These are phyloP conservation scores for Phytophthora quininea DNA, from an alignment of 352 stramenopile genomes.

Conservation along the genomic window DNA sequence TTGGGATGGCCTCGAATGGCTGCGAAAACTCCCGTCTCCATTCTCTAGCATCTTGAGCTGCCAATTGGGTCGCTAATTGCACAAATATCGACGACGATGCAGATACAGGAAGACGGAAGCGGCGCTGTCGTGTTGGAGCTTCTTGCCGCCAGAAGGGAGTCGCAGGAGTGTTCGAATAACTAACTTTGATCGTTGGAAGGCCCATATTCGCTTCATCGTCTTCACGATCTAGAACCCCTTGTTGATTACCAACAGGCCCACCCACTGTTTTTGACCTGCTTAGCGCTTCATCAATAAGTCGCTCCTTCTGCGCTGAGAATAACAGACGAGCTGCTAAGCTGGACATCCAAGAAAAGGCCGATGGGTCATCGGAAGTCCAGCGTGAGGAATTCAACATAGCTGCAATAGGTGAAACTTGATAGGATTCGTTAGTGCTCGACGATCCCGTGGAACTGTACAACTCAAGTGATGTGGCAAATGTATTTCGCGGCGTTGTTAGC, in stretches of 20 bases:
- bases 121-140: background rate
- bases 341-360: conserved; percentile 20
- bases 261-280: conserved; percentile 25
- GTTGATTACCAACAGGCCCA: conserved; percentile 7
- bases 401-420: conserved; percentile 28
- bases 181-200: conserved; percentile 25
- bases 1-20: conserved; percentile 46
- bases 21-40: conserved; percentile 36
- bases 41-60: conserved; percentile 28
- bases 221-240: conserved; percentile 18
- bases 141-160: conserved; percentile 32
- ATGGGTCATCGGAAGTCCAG: conserved; percentile 31
- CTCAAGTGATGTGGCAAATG: conserved; percentile 23
- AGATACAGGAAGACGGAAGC: conserved; percentile 2
- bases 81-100: conserved; percentile 25
- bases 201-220: conserved; percentile 10
- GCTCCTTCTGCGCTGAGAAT: conserved; percentile 50
- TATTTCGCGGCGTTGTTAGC: conserved; percentile 37
- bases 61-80: conserved; percentile 34
- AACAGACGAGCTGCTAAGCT: conserved; percentile 26
- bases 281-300: conserved; percentile 39
- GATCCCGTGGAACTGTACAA: background rate
- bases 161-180: conserved; percentile 3
- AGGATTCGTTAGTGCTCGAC: conserved; percentile 8
- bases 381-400: conserved; percentile 29